Evolutionary conservation across 169 alveolate genomes (phyloP), one percentile per base, ranked within the genome.

Genomic region (Plasmodium blacklocki): DNA sequence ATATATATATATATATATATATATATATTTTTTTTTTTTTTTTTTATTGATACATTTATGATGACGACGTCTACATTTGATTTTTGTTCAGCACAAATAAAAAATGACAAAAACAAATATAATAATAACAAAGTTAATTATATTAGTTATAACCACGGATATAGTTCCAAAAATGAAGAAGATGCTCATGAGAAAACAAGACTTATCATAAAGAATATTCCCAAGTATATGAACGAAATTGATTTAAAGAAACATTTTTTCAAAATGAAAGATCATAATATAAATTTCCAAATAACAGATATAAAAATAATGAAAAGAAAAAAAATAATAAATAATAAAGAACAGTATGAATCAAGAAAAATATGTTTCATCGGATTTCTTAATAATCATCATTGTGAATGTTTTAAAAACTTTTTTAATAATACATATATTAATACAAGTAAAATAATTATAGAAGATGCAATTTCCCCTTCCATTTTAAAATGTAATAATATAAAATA

Each of bases 291-390:
- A 80, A 90, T 95, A 52, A 95, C 97, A 21, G 97, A 95, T 89
- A 95, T 91, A 54, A 95, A 94, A 73, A 95, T 95, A 12, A 94
- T 92, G 88, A 87, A 89, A 47, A 94, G 94, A 58, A 85, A 75
- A 66, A 85, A 89, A 29, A 62, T 87, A 39, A 18, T 80, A 56
- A 80, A 80, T 5, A 67, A 67, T 68, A 80, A 80, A 80, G 90
- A 80, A 70, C 26, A 87, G 14, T 60, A 32, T 58, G 93, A 74
- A 47, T 95, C 98, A 18, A 91, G 98, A 66, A 92, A 94, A 66
- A 93, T 97, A 72, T 97, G 98, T 54, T 97, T 96, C 92, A 95
- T 97, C 9, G 98, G 98, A 6, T 97, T 96, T 76, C 88, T 91
- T 15, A 92, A 92, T 21, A 96, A 95, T 56, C 83, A 70, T 14